These are phyloP conservation scores for Plasmodium yoelii DNA, from an alignment of 169 alveolate species.

Conservation along the genomic window DNA sequence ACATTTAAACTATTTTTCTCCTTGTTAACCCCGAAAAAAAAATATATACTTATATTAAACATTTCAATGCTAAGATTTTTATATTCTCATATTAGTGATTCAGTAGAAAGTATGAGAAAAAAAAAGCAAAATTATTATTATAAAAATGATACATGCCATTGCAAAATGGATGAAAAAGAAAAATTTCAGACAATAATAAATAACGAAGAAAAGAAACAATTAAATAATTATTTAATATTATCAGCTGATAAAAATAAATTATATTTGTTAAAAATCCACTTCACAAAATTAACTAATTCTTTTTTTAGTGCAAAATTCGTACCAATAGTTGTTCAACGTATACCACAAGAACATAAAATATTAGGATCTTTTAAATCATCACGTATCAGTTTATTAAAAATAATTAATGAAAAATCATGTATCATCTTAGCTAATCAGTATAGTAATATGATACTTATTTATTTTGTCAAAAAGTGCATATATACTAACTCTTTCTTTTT, in stretches of 20 bases:
- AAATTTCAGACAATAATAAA: slow-evolving; percentile 8
- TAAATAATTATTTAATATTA: slow-evolving; percentile 45
- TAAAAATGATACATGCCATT: slow-evolving; percentile 12
- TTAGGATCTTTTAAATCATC: slow-evolving; percentile 19
- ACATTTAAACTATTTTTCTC: slow-evolving; percentile 32
- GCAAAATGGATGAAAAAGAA: slow-evolving; percentile 9
- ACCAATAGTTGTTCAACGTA: slow-evolving; percentile 24
- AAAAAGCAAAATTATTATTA: neutral
- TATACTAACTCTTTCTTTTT: slow-evolving; percentile 61
- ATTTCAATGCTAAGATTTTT: slow-evolving; percentile 59
- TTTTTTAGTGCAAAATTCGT: slow-evolving; percentile 59
- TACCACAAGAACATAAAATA: slow-evolving; percentile 29
- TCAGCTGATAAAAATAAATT: slow-evolving; percentile 52
- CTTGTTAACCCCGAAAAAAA: slow-evolving; percentile 25
- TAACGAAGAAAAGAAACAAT: slow-evolving; percentile 59
- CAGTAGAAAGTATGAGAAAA: slow-evolving; percentile 9
- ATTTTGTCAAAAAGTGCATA: slow-evolving; percentile 54
- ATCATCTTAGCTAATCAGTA: slow-evolving; percentile 63
- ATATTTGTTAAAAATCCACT: slow-evolving; percentile 50
- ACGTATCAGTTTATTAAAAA: slow-evolving; percentile 73
- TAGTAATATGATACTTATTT: slow-evolving; percentile 40
- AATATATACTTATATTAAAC: slow-evolving; percentile 42
- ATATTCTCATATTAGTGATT: slow-evolving; percentile 49
- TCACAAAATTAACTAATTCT: slow-evolving; percentile 40
- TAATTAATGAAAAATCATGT: slow-evolving; percentile 73